These are phyloP conservation scores for Phytophthora agathidicida DNA, from an alignment of 352 stramenopile species.

Conservation along the genomic window DNA sequence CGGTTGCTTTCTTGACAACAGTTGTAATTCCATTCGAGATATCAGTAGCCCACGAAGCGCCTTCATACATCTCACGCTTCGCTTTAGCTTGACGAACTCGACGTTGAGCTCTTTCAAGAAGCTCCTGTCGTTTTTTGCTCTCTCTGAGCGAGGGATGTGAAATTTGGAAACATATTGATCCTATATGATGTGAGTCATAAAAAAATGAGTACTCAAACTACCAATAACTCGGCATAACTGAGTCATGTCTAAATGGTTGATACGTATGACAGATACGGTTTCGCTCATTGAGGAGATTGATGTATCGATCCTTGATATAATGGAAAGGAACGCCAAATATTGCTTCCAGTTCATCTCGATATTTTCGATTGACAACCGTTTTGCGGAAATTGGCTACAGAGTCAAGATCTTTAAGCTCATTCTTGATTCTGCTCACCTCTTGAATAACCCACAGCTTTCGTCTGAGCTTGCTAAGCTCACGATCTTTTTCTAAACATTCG, in stretches of 20 bases:
- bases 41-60: constrained; percentile 24
- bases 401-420: background rate
- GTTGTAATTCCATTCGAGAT: constrained; percentile 14
- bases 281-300: constrained; percentile 1
- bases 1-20: constrained; percentile 8
- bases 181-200: constrained; percentile 4
- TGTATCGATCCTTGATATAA: constrained; percentile 4
- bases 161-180: constrained; percentile 24
- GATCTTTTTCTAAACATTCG: background rate
- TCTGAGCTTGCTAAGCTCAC: constrained; percentile 1
- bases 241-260: constrained; percentile 4
- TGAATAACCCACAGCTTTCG: constrained; percentile 14
- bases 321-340: constrained; percentile 12
- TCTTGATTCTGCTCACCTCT: constrained; percentile 9
- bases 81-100: constrained; percentile 4
- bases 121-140: too few species aligned
- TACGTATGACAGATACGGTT: constrained; percentile 9
- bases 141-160: constrained; percentile 15
- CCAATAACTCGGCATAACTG: constrained; percentile 4
- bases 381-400: constrained; percentile 2
- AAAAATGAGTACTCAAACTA: background rate
- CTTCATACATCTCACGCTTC: constrained; percentile 24
- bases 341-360: background rate
- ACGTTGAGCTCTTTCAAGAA: constrained; percentile 16
- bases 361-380: background rate